Base-by-base conservation (phyloP, 2,329 filamentous ascomycete genomes). In the Arthroderma sp. region DNA sequence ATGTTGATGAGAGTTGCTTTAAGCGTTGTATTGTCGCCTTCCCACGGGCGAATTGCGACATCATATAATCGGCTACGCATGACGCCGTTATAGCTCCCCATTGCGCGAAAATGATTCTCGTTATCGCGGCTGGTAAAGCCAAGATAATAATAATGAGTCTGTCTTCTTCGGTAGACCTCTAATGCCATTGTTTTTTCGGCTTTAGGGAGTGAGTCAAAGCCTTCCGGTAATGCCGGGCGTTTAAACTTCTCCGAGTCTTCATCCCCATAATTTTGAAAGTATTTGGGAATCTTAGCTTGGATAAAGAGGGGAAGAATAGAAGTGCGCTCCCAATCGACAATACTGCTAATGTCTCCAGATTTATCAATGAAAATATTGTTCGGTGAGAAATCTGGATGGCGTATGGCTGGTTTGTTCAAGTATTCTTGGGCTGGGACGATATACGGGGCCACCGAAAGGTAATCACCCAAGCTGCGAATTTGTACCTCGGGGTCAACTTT, bases 311-410 rank as follows among this genome's bases (percentile, higher is more conserved):
- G 67, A 35, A 70, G 59, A 33, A 69, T 60, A 1, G 63, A 62
- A 33, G 64, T 49, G 60, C 70, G 58, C 61, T 76, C 71, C 73
- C 71, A 76, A 59, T 76, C 72, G 37, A 76, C 73, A 1, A 76
- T 59, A 31, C 69, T 59, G 28, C 63, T 63, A 21, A 75, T 69
- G 6, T 68, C 66, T 52, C 65, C 63, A 31, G 67, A 58, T 4
- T 68, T 56, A 21, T 61, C 62, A 1, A 69, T 61, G 28, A 70
- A 66, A 9, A 68, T 64, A 54, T 70, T 70, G 41, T 63, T 65
- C 6, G 65, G 69, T 57, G 59, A 60, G 44, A 67, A 60, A 59
- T 67, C 64, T 6, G 66, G 66, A 51, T 67, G 63, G 8, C 64
- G 61, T 2, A 67, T 49, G 31, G 60, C 60, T 4, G 65, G 64